A percentile compares a stretch with the other conserved stretches of the same genome.
These are phyloP conservation scores for Rhizopogon vinicolor DNA, from an alignment of 768 basidiomycete genomes.

Conservation along the genomic window DNA sequence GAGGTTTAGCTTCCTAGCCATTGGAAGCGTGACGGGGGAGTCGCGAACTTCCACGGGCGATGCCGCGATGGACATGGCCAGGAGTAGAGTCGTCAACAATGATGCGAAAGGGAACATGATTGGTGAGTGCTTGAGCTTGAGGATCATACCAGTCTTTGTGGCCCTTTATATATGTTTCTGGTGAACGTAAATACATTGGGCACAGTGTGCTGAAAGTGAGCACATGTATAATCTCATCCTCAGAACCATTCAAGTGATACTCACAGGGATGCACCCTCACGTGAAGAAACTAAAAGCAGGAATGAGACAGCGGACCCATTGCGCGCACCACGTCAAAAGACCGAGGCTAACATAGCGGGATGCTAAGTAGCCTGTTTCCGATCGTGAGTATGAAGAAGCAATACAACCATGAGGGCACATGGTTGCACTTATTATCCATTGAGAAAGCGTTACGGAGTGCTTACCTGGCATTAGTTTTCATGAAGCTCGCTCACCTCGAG, in stretches of 20 bases:
- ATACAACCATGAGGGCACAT: background rate
- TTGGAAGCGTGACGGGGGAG: constrained; percentile 40
- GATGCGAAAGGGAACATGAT: constrained; percentile 35
- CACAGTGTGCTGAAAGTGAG: background rate
- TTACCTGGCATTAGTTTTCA: background rate
- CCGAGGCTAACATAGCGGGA: background rate
- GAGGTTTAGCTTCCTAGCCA: constrained; percentile 52
- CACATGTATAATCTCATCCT: constrained; percentile 8
- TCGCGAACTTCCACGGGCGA: constrained; percentile 37
- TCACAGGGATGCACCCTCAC: constrained; percentile 7
- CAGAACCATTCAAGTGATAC: background rate
- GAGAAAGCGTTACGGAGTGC: background rate
- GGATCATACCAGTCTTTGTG: constrained; percentile 3
- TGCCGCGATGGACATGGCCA: constrained; percentile 42
- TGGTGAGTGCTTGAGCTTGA: constrained; percentile 11
- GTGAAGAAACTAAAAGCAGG: background rate
- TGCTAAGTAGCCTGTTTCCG: background rate
- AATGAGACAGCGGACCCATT: background rate
- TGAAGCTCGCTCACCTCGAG: background rate
- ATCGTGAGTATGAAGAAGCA: background rate
- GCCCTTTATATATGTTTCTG: constrained; percentile 17
- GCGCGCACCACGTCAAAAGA: background rate
- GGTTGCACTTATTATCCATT: background rate
- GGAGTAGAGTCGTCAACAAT: constrained; percentile 40
- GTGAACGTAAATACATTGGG: background rate